A percentile compares a stretch with the other conserved stretches of the same genome.
Evolutionary conservation across 23 red algal species (phyloP).

Genomic region (Gracilaria caudata): DNA sequence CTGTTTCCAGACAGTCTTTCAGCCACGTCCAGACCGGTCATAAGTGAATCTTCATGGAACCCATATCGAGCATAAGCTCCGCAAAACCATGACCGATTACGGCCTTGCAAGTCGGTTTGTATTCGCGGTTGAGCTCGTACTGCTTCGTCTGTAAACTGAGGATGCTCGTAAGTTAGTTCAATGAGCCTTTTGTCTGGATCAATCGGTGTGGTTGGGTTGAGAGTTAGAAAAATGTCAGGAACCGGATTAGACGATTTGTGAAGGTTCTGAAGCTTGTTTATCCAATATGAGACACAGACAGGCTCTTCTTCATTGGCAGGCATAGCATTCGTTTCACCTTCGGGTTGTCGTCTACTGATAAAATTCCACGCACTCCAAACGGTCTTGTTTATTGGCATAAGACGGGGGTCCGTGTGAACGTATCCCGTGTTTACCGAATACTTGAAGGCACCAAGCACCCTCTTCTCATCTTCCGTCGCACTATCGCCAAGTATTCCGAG

Average conservation of each 20-base stretch:
- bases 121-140: constrained; percentile 57
- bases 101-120: constrained; percentile 75
- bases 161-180: constrained; percentile 77
- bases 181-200: constrained; percentile 66
- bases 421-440: constrained; percentile 68
- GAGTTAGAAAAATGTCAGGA: constrained; percentile 91
- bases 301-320: constrained; percentile 42
- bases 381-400: constrained; percentile 72
- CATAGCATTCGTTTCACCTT: neutral
- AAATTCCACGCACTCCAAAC: constrained; percentile 97
- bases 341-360: constrained; percentile 29
- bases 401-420: constrained; percentile 78
- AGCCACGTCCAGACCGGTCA: constrained; percentile 84
- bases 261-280: constrained; percentile 93
- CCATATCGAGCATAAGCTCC: constrained; percentile 95
- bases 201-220: constrained; percentile 85
- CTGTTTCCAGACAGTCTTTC: constrained; percentile 48
- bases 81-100: constrained; percentile 80
- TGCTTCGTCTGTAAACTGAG: constrained; percentile 77
- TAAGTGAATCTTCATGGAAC: constrained; percentile 96
- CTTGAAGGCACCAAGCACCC: constrained; percentile 73
- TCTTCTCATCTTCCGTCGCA: constrained; percentile 64
- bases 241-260: constrained; percentile 42
- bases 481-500: constrained; percentile 60
- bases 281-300: constrained; percentile 88